Conservation (phyloP, 2,329 filamentous ascomycete species). For the Nothophoma quercina region DNA sequence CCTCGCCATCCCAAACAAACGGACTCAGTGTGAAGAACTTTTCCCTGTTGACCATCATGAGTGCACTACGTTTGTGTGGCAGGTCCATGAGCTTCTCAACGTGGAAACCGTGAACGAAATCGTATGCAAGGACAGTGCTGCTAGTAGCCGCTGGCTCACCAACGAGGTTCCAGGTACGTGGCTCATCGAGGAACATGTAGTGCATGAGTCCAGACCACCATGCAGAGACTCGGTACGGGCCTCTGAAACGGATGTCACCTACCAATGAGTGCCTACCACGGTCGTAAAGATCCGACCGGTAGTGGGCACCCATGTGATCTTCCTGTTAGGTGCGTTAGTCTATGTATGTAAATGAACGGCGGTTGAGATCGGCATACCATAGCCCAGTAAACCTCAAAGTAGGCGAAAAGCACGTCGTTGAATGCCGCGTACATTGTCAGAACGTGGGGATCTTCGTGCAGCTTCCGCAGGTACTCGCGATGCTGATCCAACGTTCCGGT, state of each 20-base stretch:
- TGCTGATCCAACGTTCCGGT: constrained; percentile 79
- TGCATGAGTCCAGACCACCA: constrained; percentile 67
- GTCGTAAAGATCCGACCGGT: constrained; percentile 63
- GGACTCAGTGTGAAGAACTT: constrained; percentile 75
- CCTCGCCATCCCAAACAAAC: constrained; percentile 53
- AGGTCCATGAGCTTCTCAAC: constrained; percentile 76
- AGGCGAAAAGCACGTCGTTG: constrained; percentile 74
- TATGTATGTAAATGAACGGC: neutral
- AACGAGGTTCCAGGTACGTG: constrained; percentile 62
- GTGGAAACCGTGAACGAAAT: constrained; percentile 75
- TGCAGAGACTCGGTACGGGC: constrained; percentile 63
- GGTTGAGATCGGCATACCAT: constrained; percentile 56
- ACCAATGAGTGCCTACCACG: constrained; percentile 68
- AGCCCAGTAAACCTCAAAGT: constrained; percentile 84
- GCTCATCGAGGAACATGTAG: constrained; percentile 67
- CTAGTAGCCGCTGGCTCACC: constrained; percentile 78
- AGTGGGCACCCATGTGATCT: constrained; percentile 67
- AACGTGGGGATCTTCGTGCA: constrained; percentile 76
- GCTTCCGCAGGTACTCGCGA: constrained; percentile 71
- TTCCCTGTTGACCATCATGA: constrained; percentile 70
- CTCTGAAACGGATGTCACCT: constrained; percentile 63
- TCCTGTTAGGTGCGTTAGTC: constrained; percentile 52
- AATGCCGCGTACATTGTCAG: constrained; percentile 75
- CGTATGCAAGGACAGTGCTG: constrained; percentile 74
- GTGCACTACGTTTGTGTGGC: constrained; percentile 74